Conservation (phyloP, 192 early-diverging fungal genomes). For the Irineochytrium annulatum region DNA sequence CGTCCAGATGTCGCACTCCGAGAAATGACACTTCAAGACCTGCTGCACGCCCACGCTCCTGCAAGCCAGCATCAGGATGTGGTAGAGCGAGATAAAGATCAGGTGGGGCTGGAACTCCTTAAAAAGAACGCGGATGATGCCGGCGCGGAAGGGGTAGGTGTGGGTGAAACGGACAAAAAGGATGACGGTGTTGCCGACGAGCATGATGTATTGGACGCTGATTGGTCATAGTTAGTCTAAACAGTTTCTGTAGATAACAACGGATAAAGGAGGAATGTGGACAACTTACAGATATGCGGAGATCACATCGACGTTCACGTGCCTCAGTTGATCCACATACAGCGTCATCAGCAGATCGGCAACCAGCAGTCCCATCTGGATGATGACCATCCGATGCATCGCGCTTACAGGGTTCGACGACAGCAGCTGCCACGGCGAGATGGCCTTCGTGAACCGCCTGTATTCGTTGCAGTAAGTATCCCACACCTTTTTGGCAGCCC, state of each 20-base stretch:
- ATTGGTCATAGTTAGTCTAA: not conserved
- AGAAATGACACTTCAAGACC: slow-evolving; percentile 25
- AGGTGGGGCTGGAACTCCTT: slow-evolving; percentile 35
- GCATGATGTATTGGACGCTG: slow-evolving; percentile 36
- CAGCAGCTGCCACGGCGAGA: too few relatives aligned
- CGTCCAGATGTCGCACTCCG: slow-evolving; percentile 33
- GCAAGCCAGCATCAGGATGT: slow-evolving; percentile 22
- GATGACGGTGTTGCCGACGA: slow-evolving; percentile 34
- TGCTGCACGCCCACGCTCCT: slow-evolving; percentile 30
- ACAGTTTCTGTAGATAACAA: not conserved
- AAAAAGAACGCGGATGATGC: slow-evolving; percentile 39
- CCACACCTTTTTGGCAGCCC: too few relatives aligned
- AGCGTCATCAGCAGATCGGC: slow-evolving; percentile 34
- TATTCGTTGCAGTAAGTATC: too few relatives aligned
- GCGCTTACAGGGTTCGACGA: too few relatives aligned
- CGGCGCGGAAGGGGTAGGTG: slow-evolving; percentile 45
- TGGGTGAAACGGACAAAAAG: slow-evolving; percentile 43
- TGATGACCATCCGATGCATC: slow-evolving; percentile 19
- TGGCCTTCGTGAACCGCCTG: too few relatives aligned
- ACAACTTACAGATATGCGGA: slow-evolving; percentile 29
- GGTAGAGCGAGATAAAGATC: slow-evolving; percentile 21
- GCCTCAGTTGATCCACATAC: slow-evolving; percentile 33
- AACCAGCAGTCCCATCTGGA: slow-evolving; percentile 29
- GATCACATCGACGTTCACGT: slow-evolving; percentile 31
- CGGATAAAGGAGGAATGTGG: not conserved